Conservation (phyloP, 1,284 basidiomycete species). For the Afroboletus lepidellus region DNA sequence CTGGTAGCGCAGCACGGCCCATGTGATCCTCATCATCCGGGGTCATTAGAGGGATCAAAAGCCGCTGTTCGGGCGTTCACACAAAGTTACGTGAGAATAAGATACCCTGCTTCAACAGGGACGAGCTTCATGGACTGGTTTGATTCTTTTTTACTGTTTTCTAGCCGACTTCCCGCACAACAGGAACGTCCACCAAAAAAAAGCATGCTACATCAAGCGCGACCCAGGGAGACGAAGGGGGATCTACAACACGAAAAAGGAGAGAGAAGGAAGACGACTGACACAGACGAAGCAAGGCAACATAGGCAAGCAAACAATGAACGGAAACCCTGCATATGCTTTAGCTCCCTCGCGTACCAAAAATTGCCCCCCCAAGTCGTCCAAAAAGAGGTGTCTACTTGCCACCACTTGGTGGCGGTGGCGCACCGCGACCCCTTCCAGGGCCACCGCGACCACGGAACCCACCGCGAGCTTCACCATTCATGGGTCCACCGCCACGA, state of each 20-base stretch:
- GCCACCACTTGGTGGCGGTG: constrained; percentile 26
- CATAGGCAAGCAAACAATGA: constrained; percentile 14
- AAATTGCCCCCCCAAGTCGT: constrained; percentile 1
- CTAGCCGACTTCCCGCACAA: constrained; percentile 27
- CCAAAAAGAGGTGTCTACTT: constrained; percentile 17
- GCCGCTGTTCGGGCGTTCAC: too few relatives aligned
- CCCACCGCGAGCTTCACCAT: constrained; percentile 42
- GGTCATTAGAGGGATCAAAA: too few relatives aligned
- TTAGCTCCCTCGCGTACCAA: constrained; percentile 2
- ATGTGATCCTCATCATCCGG: not conserved
- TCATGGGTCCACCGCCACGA: constrained; percentile 46
- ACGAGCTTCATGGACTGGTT: not conserved
- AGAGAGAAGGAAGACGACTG: not conserved
- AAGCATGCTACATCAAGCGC: constrained; percentile 15
- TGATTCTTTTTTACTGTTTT: constrained; percentile 14
- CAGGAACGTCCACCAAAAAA: constrained; percentile 20
- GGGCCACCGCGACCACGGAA: constrained; percentile 38
- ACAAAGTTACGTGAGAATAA: too few relatives aligned
- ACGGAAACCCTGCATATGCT: constrained; percentile 9
- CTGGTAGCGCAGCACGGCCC: not conserved
- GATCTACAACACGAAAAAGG: constrained; percentile 19
- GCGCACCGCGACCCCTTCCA: constrained; percentile 36
- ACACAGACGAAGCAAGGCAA: constrained; percentile 13
- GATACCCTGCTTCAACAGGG: too few relatives aligned
- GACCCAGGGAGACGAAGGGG: constrained; percentile 14